phyloP scores from a whole-genome alignment of 2,329 filamentous ascomycete species.

The Ampelomyces quisqualis region DNA sequence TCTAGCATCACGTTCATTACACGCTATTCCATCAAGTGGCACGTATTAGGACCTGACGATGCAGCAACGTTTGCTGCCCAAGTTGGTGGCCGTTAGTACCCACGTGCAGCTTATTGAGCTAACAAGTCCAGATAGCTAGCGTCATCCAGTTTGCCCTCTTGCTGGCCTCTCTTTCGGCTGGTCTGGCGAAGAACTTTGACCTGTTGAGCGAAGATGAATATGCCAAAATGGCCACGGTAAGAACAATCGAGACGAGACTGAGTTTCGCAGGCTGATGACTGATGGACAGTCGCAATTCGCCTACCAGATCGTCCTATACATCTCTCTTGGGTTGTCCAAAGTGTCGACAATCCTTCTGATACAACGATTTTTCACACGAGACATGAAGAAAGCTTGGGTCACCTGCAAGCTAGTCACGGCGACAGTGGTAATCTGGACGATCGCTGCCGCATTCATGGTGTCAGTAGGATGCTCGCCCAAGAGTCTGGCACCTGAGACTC shows the following conservation, averaged over 20 bases:
- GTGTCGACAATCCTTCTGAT: conserved; percentile 28
- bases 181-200: conserved; percentile 24
- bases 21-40: conserved; percentile 29
- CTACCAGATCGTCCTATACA: conserved; percentile 25
- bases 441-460: conserved; percentile 19
- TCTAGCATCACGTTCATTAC: conserved; percentile 25
- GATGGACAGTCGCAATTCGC: conserved; percentile 13
- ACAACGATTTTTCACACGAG: conserved; percentile 30
- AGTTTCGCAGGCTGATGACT: not conserved
- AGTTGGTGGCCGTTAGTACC: conserved; percentile 9
- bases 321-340: conserved; percentile 32
- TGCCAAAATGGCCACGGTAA: conserved; percentile 22
- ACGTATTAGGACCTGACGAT: conserved; percentile 29
- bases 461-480: conserved; percentile 25
- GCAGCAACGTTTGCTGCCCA: conserved; percentile 23
- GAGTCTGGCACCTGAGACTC: conserved; percentile 14
- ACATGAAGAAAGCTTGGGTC: conserved; percentile 26
- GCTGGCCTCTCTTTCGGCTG: conserved; percentile 22
- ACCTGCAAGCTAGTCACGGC: conserved; percentile 25
- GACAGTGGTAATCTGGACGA: conserved; percentile 22
- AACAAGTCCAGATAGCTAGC: conserved; percentile 10
- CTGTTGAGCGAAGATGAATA: conserved; percentile 18
- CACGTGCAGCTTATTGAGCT: not conserved
- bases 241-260: not conserved
- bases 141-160: conserved; percentile 24